Evolutionary conservation across 2,329 filamentous ascomycete species (phyloP), one percentile per base, ranked within the genome.

Genomic region (Phialophora tarda): DNA sequence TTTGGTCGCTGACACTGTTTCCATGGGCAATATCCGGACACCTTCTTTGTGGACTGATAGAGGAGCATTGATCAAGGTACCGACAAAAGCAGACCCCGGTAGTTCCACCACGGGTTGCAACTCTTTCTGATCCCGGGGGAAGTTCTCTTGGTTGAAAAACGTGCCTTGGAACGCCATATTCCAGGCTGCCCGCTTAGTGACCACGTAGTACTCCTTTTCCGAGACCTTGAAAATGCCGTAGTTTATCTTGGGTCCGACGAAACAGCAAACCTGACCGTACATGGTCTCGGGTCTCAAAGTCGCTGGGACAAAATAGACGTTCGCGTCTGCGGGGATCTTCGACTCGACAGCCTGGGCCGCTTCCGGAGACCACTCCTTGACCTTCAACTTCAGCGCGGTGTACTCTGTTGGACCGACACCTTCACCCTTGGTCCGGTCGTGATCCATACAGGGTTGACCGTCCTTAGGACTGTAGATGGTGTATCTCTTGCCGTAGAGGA

Each of bases 241-340:
- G 53, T 84, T 87, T 75, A 98, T 90, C 76, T 90, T 91, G 10
- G 95, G 94, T 3, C 93, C 92, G 56, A 99, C 92, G 73, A 98
- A 99, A 78, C 93, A 97, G 81, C 92, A 96, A 3, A 89, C 96
- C 80, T 98, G 95, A 48, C 96, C 96, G 77, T 98, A 99, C 94
- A 99, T 98, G 41, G 95, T 99, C 83, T 99, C 95, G 2, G 95
- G 92, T 69, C 95, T 86, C 68, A 99, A 85, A 63, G 95, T 98
- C 17, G 95, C 95, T 12, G 95, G 91, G 12, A 98, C 88, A 74
- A 98, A 90, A 82, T 90, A 98, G 64, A 97, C 89, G 68, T 90
- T 90, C 54, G 91, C 89, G 70, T 86, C 88, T 41, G 88, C 85
- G 5, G 94, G 91, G 3, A 98, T 81, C 81, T 94, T 95, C 71